phyloP scores from a whole-genome alignment of 768 basidiomycete species.

The Cystoderma amianthinum region DNA sequence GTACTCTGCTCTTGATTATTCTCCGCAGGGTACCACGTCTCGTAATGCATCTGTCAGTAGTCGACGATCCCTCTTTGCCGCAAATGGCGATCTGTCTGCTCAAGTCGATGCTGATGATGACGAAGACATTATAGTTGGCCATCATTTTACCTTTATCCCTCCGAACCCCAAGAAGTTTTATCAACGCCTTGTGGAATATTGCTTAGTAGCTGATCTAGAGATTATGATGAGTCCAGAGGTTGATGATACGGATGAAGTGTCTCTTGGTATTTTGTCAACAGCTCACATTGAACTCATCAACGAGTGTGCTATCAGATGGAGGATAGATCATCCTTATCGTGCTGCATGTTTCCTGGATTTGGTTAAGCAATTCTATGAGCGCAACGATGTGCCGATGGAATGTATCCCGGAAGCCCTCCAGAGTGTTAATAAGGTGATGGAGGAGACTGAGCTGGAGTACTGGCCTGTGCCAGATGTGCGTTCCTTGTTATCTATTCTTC shows the following conservation, averaged over 20 bases:
- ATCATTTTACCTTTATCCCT: constrained; percentile 86
- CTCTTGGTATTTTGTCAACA: constrained; percentile 80
- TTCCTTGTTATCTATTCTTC: constrained; percentile 12
- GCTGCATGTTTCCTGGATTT: constrained; percentile 78
- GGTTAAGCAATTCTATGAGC: constrained; percentile 82
- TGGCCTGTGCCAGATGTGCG: constrained; percentile 85
- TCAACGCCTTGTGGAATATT: constrained; percentile 74
- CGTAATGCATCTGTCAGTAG: constrained; percentile 63
- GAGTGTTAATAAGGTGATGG: constrained; percentile 60
- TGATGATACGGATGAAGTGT: constrained; percentile 94
- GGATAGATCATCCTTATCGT: constrained; percentile 75
- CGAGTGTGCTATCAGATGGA: constrained; percentile 87
- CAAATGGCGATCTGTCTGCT: constrained; percentile 34
- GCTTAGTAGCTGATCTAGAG: constrained; percentile 81
- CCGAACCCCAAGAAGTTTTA: constrained; percentile 84
- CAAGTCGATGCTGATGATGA: too few relatives aligned
- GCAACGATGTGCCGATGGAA: constrained; percentile 87
- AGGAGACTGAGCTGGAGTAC: constrained; percentile 61
- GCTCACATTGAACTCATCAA: constrained; percentile 78
- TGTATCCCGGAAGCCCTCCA: constrained; percentile 89
- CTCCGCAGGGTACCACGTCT: constrained; percentile 23
- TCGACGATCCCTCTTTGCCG: constrained; percentile 50
- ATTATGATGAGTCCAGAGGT: constrained; percentile 86
- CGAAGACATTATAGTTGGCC: constrained; percentile 65
- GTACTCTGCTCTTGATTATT: constrained; percentile 38